These are phyloP conservation scores for Protomyces arabidopsidicola DNA, from an alignment of 1,139 yeast species.

Conservation along the genomic window DNA sequence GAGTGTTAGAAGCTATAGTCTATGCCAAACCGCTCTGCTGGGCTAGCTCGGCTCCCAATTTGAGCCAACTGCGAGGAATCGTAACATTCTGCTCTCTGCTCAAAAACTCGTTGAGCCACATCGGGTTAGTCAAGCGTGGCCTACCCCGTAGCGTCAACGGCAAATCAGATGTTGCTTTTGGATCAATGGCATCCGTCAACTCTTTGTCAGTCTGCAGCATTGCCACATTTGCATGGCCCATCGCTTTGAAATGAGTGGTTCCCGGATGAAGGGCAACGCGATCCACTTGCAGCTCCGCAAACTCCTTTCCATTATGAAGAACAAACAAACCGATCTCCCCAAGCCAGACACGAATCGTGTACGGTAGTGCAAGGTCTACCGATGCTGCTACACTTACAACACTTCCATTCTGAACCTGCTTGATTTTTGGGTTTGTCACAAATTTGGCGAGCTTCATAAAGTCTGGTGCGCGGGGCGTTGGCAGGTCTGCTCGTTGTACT, in stretches of 20 bases:
- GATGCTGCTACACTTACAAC: background rate
- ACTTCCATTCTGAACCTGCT: background rate
- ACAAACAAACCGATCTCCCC: background rate
- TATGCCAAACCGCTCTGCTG: too few species aligned
- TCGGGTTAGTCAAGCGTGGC: background rate
- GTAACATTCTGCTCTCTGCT: background rate
- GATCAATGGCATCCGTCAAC: background rate
- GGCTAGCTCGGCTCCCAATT: background rate
- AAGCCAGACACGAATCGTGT: background rate
- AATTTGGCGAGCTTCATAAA: background rate
- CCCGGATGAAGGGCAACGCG: background rate
- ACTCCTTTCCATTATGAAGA: background rate
- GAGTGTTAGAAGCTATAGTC: too few species aligned
- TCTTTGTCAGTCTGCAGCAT: background rate
- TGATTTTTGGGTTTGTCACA: background rate
- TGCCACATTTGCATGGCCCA: background rate
- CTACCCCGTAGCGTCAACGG: background rate
- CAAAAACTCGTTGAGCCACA: background rate
- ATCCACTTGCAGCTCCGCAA: background rate
- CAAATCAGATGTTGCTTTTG: background rate
- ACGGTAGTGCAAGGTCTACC: background rate
- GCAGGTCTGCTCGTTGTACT: background rate
- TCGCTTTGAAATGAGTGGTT: background rate
- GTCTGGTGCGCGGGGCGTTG: background rate
- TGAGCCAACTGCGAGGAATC: background rate